These are phyloP conservation scores for Penstemon davidsonii DNA, from an alignment of 257 asterid genomes.

Conservation along the genomic window DNA sequence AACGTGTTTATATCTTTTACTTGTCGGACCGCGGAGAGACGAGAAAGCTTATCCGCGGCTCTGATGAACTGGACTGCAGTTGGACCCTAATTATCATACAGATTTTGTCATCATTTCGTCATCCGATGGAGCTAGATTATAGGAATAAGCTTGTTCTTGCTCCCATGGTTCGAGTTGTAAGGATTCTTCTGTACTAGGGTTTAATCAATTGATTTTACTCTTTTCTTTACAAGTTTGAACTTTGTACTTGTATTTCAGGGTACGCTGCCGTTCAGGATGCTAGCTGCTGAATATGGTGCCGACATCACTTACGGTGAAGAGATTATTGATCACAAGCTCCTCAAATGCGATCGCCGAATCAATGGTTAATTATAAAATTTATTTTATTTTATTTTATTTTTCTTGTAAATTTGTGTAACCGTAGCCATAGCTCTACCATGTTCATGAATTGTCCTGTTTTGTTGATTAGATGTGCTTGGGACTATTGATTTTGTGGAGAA, in stretches of 20 bases:
- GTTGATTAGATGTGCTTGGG: constrained; percentile 62
- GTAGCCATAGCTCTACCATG: neutral
- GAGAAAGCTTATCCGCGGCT: neutral
- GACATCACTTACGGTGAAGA: constrained; percentile 89
- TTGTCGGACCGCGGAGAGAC: constrained; percentile 13
- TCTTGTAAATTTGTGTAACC: neutral
- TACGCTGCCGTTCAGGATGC: constrained; percentile 77
- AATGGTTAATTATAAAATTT: constrained; percentile 45
- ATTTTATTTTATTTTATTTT: neutral
- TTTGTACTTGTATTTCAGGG: constrained; percentile 48
- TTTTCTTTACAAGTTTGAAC: constrained; percentile 20
- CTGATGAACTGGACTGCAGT: neutral
- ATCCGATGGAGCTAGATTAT: constrained; percentile 53
- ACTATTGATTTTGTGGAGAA: constrained; percentile 81
- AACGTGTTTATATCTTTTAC: too few species aligned
- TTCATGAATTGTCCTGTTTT: constrained; percentile 1
- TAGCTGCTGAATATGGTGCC: constrained; percentile 90
- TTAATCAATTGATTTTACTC: neutral
- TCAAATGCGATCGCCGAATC: constrained; percentile 78
- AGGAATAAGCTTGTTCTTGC: constrained; percentile 83
- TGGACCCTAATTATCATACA: neutral
- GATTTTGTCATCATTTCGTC: too few species aligned
- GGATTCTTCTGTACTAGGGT: constrained; percentile 25
- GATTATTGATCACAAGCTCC: constrained; percentile 86
- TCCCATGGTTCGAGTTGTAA: constrained; percentile 93